Conservation (phyloP, 2,329 filamentous ascomycete genomes). For the Cryphonectria carpinicola region DNA sequence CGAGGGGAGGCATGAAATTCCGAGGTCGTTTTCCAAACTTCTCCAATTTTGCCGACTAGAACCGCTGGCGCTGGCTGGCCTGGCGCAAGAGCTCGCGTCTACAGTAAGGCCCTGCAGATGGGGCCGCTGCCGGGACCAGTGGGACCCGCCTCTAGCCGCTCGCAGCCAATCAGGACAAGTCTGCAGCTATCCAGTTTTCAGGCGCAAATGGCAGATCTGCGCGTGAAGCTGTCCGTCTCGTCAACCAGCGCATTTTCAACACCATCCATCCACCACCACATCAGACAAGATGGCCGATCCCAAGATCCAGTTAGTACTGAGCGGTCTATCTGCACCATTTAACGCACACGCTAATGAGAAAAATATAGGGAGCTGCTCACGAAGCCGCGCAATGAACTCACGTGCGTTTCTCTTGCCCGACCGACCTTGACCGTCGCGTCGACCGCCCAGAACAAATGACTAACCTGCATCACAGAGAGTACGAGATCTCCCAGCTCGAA, state of each 20-base stretch:
- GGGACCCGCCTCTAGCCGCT: constrained; percentile 4
- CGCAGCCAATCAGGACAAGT: constrained; percentile 17
- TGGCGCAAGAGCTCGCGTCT: constrained; percentile 14
- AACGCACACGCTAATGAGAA: constrained; percentile 26
- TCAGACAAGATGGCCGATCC: constrained; percentile 61
- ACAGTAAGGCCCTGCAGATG: constrained; percentile 10
- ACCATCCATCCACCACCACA: constrained; percentile 26
- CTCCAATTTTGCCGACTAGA: constrained; percentile 27
- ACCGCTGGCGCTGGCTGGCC: constrained; percentile 10
- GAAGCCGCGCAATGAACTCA: constrained; percentile 89
- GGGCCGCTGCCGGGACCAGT: constrained; percentile 3
- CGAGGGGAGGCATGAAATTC: constrained; percentile 2
- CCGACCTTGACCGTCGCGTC: constrained; percentile 18
- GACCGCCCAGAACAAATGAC: constrained; percentile 1
- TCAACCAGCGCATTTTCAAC: constrained; percentile 8
- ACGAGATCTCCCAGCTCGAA: constrained; percentile 76
- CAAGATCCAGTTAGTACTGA: constrained; percentile 71
- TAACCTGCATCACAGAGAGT: constrained; percentile 65
- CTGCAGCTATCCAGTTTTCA: constrained; percentile 25
- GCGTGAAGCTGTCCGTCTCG: constrained; percentile 15
- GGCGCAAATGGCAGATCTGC: constrained; percentile 15
- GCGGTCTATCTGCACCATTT: constrained; percentile 10
- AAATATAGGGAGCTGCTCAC: constrained; percentile 76
- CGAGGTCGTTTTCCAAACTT: constrained; percentile 13
- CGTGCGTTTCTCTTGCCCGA: constrained; percentile 62